Evolutionary conservation across 1,139 yeast genomes (phyloP).

Genomic region (Blastobotrys illinoisensis): DNA sequence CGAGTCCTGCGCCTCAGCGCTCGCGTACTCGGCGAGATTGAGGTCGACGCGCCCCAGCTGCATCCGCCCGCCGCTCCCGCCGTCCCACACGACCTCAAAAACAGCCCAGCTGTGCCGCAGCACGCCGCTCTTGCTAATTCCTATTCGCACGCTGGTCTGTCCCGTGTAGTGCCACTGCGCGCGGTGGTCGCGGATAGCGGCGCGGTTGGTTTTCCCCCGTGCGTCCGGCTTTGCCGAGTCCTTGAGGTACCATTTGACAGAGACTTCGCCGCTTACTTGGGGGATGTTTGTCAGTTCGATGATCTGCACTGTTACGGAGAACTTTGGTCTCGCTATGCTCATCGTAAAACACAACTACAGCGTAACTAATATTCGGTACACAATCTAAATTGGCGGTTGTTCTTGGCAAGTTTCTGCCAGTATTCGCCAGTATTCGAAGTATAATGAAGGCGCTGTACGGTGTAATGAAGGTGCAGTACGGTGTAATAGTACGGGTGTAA

Average conservation of each 20-base stretch:
- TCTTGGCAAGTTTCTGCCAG: no score
- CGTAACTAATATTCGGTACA: no score
- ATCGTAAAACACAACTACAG: no score
- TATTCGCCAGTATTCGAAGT: no score
- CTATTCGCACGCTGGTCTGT: conserved; percentile 38
- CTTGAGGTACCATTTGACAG: conserved; percentile 52
- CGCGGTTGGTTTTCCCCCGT: conserved; percentile 43
- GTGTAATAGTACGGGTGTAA: not conserved
- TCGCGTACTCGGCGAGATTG: conserved; percentile 68
- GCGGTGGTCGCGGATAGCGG: conserved; percentile 44
- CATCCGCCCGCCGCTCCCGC: conserved; percentile 31
- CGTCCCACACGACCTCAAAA: conserved; percentile 37
- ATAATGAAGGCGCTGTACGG: no score
- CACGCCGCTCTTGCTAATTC: conserved; percentile 34
- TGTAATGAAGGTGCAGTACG: not conserved
- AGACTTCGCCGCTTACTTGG: conserved; percentile 65
- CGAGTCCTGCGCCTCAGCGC: conserved; percentile 45
- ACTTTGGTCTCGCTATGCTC: conserved; percentile 39
- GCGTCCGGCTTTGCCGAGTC: conserved; percentile 41
- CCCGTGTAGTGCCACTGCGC: conserved; percentile 44
- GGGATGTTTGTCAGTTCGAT: conserved; percentile 79
- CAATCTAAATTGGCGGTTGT: no score
- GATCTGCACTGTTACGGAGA: conserved; percentile 53
- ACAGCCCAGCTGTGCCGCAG: conserved; percentile 26
- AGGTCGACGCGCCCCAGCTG: conserved; percentile 62